These are phyloP conservation scores for Diophrys sp. DNA, from an alignment of 73 alveolate species.

Conservation along the genomic window DNA sequence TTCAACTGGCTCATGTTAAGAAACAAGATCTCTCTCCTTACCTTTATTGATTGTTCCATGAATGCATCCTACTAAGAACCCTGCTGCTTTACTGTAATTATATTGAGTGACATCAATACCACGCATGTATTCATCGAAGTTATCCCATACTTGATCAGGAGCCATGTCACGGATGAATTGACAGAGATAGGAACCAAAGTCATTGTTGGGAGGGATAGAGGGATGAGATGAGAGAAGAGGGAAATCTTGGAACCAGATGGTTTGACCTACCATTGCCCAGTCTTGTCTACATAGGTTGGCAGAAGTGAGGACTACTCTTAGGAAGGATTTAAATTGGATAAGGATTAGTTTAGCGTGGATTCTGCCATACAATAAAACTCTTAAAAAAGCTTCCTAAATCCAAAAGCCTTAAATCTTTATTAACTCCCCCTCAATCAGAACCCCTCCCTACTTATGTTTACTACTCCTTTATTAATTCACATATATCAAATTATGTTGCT, in stretches of 20 bases:
- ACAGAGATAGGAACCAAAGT: conserved; percentile 7
- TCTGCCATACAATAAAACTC: conserved; percentile 17
- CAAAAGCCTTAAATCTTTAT: too few species aligned
- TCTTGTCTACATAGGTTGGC: conserved; percentile 82
- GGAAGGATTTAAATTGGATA: conserved; percentile 72
- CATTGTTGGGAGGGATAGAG: conserved; percentile 1
- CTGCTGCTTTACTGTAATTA: conserved; percentile 48
- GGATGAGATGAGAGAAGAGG: conserved; percentile 6
- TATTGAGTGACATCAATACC: conserved; percentile 27
- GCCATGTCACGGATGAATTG: conserved; percentile 12
- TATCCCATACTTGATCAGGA: neutral
- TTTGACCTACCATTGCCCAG: conserved; percentile 88
- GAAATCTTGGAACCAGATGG: conserved; percentile 91
- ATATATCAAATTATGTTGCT: too few species aligned
- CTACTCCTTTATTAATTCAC: neutral
- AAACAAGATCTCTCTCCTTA: neutral
- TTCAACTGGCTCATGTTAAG: too few species aligned
- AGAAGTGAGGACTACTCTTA: conserved; percentile 82
- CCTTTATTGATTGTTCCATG: conserved; percentile 45
- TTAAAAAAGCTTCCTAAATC: too few species aligned
- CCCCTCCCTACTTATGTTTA: conserved; percentile 15
- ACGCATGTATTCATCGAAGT: neutral
- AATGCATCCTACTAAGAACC: conserved; percentile 25
- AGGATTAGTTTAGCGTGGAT: conserved; percentile 88
- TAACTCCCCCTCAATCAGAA: too few species aligned